Evolutionary conservation across 257 asterid genomes (phyloP), one percentile per base, ranked within the genome.

Genomic region (Jasminum sambac): DNA sequence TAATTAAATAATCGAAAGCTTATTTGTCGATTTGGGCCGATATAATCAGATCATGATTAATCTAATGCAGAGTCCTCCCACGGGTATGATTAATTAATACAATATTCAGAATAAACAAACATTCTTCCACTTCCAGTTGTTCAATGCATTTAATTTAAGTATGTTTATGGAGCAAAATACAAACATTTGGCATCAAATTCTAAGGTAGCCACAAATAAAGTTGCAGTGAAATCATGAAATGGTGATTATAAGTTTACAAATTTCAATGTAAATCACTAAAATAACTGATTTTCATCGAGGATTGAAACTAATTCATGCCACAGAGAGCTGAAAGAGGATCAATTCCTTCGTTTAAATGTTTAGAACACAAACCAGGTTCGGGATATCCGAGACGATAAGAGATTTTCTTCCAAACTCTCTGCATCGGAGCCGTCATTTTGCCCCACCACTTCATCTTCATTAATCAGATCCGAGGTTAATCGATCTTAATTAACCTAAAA

Each of bases 321-420:
- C n/a, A n/a, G n/a, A n/a, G n/a, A n/a, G n/a, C n/a, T n/a, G n/a
- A n/a, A n/a, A n/a, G n/a, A n/a, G n/a, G n/a, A n/a, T n/a, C n/a
- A n/a, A n/a, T n/a, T n/a, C n/a, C n/a, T n/a, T n/a, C n/a, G n/a
- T n/a, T n/a, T n/a, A n/a, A n/a, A n/a, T n/a, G n/a, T n/a, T n/a
- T n/a, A n/a, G n/a, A n/a, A n/a, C 36, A 30, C 75, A 5, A 8
- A 91, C 98, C 96, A 23, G 85, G 30, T 81, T 79, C 82, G 48
- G 64, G 81, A 41, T 73, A 71, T 30, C 74, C 73, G 30, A 88
- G 38, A 37, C 76, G 75, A 62, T 44, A 70, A 6, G 90, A 86
- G 36, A 86, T 73, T 72, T 79, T 87, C 76, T 37, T 25, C 89
- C 89, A 85, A 24, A 80, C 90, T 71, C 79, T 83, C 69, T 74